phyloP scores from a whole-genome alignment of 352 stramenopile genomes.

The Globisporangium alternatum region DNA sequence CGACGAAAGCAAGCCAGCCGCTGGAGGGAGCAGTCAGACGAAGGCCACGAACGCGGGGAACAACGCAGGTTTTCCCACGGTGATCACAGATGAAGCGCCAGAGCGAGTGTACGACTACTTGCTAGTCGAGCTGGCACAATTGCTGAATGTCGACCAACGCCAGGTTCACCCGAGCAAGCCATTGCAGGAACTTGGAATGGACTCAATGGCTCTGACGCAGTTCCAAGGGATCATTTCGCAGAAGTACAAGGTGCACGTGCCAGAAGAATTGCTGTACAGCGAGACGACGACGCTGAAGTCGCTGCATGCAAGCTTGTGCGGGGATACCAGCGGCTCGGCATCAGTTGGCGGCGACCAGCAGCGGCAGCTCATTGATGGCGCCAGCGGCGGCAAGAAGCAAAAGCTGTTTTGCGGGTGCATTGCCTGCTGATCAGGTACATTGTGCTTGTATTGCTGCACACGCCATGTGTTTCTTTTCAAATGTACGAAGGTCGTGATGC shows the following conservation, averaged over 20 bases:
- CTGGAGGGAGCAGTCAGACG: constrained; percentile 12
- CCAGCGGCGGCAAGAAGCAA: constrained; percentile 26
- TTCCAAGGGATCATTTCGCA: constrained; percentile 92
- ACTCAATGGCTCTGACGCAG: constrained; percentile 94
- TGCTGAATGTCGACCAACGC: constrained; percentile 50
- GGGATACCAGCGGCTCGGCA: constrained; percentile 24
- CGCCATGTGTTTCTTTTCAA: constrained; percentile 3
- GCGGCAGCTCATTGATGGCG: constrained; percentile 22
- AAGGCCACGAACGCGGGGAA: constrained; percentile 12
- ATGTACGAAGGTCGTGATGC: not conserved
- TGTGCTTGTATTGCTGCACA: not conserved
- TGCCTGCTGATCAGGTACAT: constrained; percentile 37
- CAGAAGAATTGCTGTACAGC: constrained; percentile 92
- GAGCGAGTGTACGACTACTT: constrained; percentile 59
- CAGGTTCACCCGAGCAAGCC: constrained; percentile 49
- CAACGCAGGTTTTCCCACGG: constrained; percentile 32
- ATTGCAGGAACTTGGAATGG: constrained; percentile 84
- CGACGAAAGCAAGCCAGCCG: constrained; percentile 24
- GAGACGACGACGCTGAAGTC: constrained; percentile 84
- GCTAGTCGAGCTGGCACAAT: constrained; percentile 50
- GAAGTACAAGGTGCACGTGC: constrained; percentile 88
- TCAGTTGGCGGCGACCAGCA: constrained; percentile 18
- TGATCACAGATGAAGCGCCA: constrained; percentile 50
- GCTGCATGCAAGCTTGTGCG: constrained; percentile 71
- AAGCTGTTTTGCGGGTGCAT: constrained; percentile 79